Base-by-base conservation (phyloP, 345 rosid genomes). In the Euphorbia lathyris region DNA sequence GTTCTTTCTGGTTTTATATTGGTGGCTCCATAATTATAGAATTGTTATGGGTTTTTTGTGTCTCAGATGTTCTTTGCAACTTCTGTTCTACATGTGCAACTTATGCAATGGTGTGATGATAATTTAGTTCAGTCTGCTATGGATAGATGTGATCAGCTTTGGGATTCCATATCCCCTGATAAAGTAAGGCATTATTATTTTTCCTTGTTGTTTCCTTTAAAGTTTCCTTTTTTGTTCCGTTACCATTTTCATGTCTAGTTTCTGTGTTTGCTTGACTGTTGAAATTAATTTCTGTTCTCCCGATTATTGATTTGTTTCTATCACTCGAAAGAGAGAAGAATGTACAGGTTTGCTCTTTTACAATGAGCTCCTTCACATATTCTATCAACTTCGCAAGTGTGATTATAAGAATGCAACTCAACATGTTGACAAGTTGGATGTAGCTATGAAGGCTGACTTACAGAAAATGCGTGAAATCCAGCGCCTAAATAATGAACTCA, bases 381-480 rank as follows among this genome's bases (percentile, higher is more conserved):
- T 95, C 84, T 95, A 90, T 64, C 88, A 86, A 52, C 93, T 95
- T 64, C 91, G 86, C 55, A 78, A 83, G 42, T 90, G 96, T 42
- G 98, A 95, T 82, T 95, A 84, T 87, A 95, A 95, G 87, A 88
- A 86, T 80, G 97, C 90, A 63, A 79, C 86, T 52, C 87, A 87
- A 71, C 99, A 92, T 27, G 90, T 92, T 1, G 97, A 95, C 70
- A 91, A 76, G 65, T 83, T 95, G 82, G 99, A 95, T 86, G 85
- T 84, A 69, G 95, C 90, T 66, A 82, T 90, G 88, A 95, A 86
- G 85, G 91, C 83, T 71, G 97, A 92, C 74, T 65, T 76, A 1
- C 85, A 88, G 71, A 85, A 82, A 65, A 74, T 68, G 75, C 74
- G 79, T 62, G 88, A 82, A 74, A 61, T 69, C 43, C 84, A 83